Base-by-base conservation (phyloP, 148 eudicot genomes). In the Salicornia ramosissima region DNA sequence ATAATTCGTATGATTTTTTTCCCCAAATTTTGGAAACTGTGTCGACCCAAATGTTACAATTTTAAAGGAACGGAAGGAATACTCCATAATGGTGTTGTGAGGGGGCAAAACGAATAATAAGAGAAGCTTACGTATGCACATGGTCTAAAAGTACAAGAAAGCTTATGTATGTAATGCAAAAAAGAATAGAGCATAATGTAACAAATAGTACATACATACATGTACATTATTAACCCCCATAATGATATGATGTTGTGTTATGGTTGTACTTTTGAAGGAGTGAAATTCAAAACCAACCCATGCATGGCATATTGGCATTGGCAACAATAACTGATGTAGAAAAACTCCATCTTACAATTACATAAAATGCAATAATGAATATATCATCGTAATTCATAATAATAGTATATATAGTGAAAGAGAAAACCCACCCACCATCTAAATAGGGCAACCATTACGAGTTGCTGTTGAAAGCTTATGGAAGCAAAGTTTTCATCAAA, bases 401-500 rank as follows among this genome's bases (percentile, higher is more conserved):
- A 12, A 18, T 9, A 43, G 4, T 24, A 26, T 39, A 31, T 36
- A 36, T 19, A 67, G 31, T 54, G 59, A 24, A 51, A 50, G n/a
- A n/a, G n/a, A n/a, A n/a, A n/a, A n/a, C n/a, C n/a, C n/a, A n/a
- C n/a, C n/a, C n/a, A n/a, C n/a, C n/a, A n/a, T 6, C 36, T 21
- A 53, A 78, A 73, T 39, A 14, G 40, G 76, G 70, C 19, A 68
- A 68, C 53, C 46, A n/a, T 53, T 68, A 22, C 53, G 63, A 73
- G 65, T 64, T 62, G 70, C 26, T 55, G 58, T 58, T 62, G 21
- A 45, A 73, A 68, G 62, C 63, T 68, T 46, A 73, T 42, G 71
- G 50, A 63, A 78, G 64, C 69, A 73, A 64, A 73, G 26, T 36
- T 72, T 72, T 72, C 77, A 78, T 78, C 70, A 78, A 73, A 72